Conservation (phyloP, 2,329 filamentous ascomycete genomes). For the Hypoxylon sp. region DNA sequence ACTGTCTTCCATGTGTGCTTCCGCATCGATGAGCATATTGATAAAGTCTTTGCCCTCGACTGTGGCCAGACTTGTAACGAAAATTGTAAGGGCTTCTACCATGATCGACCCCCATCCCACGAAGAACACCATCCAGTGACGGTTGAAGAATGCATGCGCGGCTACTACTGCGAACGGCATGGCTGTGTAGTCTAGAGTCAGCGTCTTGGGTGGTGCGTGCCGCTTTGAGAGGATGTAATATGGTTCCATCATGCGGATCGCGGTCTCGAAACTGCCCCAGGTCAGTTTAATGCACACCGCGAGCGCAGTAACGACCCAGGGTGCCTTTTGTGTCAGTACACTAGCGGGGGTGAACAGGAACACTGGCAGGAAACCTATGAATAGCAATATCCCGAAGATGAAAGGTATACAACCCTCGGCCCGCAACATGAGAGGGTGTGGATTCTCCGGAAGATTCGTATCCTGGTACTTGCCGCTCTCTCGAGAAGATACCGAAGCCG, state of each 20-base stretch:
- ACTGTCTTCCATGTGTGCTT: constrained; percentile 39
- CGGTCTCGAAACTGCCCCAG: constrained; percentile 78
- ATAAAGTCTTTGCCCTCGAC: constrained; percentile 75
- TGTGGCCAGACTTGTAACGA: constrained; percentile 75
- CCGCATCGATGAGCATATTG: constrained; percentile 45
- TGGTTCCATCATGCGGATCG: constrained; percentile 80
- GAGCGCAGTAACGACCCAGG: constrained; percentile 75
- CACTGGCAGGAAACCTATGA: constrained; percentile 70
- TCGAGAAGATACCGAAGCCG: constrained; percentile 59
- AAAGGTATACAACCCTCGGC: constrained; percentile 72
- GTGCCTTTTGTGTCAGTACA: constrained; percentile 71
- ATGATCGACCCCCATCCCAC: constrained; percentile 80
- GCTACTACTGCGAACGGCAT: constrained; percentile 78
- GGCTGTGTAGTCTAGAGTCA: constrained; percentile 81
- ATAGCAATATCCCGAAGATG: constrained; percentile 69
- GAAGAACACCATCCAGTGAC: constrained; percentile 75
- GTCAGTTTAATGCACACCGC: constrained; percentile 77
- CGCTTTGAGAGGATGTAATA: constrained; percentile 78
- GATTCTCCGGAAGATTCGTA: constrained; percentile 69
- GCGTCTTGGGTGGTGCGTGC: constrained; percentile 74
- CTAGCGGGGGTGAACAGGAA: constrained; percentile 73
- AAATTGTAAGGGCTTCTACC: constrained; percentile 79
- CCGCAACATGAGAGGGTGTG: constrained; percentile 78
- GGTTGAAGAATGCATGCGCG: constrained; percentile 72
- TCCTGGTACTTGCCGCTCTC: constrained; percentile 65